phyloP scores from a whole-genome alignment of 129 eudicot genomes.

The Saposhnikovia divaricata region DNA sequence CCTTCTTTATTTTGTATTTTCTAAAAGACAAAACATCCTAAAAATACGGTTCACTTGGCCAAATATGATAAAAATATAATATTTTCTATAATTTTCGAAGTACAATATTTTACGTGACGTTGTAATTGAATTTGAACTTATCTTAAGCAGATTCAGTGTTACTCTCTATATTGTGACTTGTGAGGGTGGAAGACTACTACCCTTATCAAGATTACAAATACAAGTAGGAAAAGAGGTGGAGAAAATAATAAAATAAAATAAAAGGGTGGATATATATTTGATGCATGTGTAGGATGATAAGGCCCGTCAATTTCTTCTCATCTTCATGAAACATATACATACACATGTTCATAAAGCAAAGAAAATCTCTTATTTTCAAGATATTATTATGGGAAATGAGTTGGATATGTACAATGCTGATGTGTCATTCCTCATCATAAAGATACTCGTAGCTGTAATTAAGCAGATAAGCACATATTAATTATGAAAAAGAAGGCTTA shows the following conservation, averaged over 20 bases:
- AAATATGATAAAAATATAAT: too few species aligned
- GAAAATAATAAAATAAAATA: background rate
- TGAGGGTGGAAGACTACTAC: constrained; percentile 4
- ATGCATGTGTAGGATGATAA: background rate
- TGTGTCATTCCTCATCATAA: background rate
- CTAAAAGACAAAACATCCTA: too few species aligned
- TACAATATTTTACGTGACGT: too few species aligned
- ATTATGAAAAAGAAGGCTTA: background rate
- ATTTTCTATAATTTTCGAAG: too few species aligned
- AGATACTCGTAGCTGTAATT: background rate
- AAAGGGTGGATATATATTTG: background rate
- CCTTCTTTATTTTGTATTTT: too few species aligned
- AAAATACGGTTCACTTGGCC: too few species aligned
- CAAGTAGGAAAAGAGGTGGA: background rate
- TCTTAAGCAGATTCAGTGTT: too few species aligned
- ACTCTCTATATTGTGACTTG: background rate
- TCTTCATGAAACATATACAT: background rate
- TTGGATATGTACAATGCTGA: background rate
- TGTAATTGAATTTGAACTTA: too few species aligned
- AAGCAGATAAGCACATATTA: background rate
- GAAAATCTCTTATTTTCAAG: background rate
- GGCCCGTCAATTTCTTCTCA: background rate
- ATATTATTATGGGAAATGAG: background rate
- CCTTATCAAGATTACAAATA: constrained; percentile 4
- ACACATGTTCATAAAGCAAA: background rate